Conservation (phyloP, 2,329 filamentous ascomycete species). For the Rutstroemia sp. region DNA sequence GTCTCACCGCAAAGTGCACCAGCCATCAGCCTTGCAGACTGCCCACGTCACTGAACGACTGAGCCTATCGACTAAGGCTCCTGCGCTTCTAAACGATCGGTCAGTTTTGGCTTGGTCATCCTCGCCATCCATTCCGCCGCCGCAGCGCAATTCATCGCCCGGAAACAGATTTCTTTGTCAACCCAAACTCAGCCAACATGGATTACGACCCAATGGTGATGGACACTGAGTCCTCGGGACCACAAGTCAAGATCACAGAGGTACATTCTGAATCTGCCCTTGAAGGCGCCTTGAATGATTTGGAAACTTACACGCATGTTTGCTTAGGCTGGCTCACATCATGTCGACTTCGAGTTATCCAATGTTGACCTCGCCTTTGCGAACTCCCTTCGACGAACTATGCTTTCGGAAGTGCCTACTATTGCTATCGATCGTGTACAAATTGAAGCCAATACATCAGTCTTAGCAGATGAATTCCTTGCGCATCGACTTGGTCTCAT, state of each 20-base stretch:
- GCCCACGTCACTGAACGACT: background rate
- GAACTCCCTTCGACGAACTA: slow-evolving; percentile 83
- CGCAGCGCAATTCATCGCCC: slow-evolving; percentile 15
- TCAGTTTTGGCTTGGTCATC: background rate
- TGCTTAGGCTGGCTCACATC: slow-evolving; percentile 63
- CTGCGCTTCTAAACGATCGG: background rate
- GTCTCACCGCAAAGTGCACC: slow-evolving; percentile 6
- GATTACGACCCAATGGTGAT: slow-evolving; percentile 39
- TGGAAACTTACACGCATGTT: slow-evolving; percentile 18
- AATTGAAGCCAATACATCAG: slow-evolving; percentile 88
- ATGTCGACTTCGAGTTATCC: slow-evolving; percentile 86
- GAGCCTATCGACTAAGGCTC: background rate
- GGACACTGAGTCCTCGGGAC: slow-evolving; percentile 38
- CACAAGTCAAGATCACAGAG: slow-evolving; percentile 39
- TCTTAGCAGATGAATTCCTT: slow-evolving; percentile 92
- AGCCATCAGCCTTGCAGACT: slow-evolving; percentile 17
- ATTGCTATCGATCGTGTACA: slow-evolving; percentile 94
- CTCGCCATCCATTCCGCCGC: background rate
- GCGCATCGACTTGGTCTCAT: slow-evolving; percentile 86
- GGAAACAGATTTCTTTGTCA: slow-evolving; percentile 7
- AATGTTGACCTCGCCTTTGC: slow-evolving; percentile 87
- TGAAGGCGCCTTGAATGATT: background rate
- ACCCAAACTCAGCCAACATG: slow-evolving; percentile 29
- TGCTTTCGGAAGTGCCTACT: slow-evolving; percentile 90
- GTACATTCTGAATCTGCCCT: slow-evolving; percentile 22